Evolutionary conservation across 225 moss, liverwort and hornwort species (phyloP), one percentile per base, ranked within the genome.

Genomic region (Physcomitrium patens): DNA sequence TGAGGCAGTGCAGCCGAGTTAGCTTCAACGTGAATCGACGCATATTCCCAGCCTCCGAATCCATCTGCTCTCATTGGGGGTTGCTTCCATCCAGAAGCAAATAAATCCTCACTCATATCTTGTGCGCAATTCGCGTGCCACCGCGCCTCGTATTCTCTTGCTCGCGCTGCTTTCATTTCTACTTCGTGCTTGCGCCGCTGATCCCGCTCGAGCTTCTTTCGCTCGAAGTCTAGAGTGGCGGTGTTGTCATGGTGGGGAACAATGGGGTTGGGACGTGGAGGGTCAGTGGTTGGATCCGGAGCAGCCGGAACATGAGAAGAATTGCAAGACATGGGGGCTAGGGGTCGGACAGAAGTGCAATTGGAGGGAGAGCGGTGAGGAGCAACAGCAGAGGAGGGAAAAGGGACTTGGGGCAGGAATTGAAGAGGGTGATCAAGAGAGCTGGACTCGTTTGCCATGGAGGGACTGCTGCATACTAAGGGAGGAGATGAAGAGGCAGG

Each of bases 71-170:
- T 46, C 14, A 24, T 69, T 1, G 80, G 5, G 46, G 83, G 72
- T 63, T 80, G 80, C 76, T 83, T 85, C 88, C 88, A 88, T 60
- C 85, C 85, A 18, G 80, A 78, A 11, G 68, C 72, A 72, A 77
- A 76, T 16, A 44, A 3, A 22, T 80, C 78, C 37, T 83, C 82
- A 17, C 14, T 82, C 46, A 55, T 3, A 12, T 79, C 83, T 66
- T 83, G 80, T 4, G 78, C 77, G 60, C 74, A 79, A 65, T 53
- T 76, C 77, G 83, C 78, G 5, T 53, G 76, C 85, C 85, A 89
- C 12, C 82, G 77, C 60, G 68, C 80, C 80, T 85, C 88, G 27
- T 88, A 88, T 52, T 78, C 82, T n/a, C 41, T 68, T 16, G 88
- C 11, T 65, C 80, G 77, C 76, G 69, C 72, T 18, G 76, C 82